A percentile compares a stretch with the other conserved stretches of the same genome.
These are phyloP conservation scores for Helotiales sp. DNA, from an alignment of 2,329 filamentous ascomycete genomes.

Conservation along the genomic window DNA sequence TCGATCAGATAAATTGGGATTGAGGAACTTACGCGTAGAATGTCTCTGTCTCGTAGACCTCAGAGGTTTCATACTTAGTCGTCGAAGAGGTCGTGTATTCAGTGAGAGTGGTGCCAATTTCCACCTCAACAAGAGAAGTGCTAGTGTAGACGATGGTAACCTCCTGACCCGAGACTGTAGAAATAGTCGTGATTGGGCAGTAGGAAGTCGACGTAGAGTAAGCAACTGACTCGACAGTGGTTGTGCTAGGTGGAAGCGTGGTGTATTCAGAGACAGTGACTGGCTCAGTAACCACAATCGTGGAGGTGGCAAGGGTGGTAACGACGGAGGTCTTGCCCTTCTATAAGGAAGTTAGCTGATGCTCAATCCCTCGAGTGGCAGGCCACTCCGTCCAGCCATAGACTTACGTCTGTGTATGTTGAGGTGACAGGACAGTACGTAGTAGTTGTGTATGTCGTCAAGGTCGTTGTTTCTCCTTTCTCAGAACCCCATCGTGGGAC, in stretches of 20 bases:
- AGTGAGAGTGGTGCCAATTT: conserved; percentile 29
- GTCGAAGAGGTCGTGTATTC: conserved; percentile 39
- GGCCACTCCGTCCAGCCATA: not conserved
- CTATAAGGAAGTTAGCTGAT: conserved; percentile 6
- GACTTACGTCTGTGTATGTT: conserved; percentile 22
- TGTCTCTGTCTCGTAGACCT: conserved; percentile 38
- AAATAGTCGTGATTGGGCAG: conserved; percentile 47
- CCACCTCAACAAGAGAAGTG: conserved; percentile 27
- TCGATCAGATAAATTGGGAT: not conserved
- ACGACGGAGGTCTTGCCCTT: conserved; percentile 26
- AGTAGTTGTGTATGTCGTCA: conserved; percentile 24
- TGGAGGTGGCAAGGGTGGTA: conserved; percentile 29
- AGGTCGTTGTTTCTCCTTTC: conserved; percentile 12
- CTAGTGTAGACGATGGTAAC: conserved; percentile 35
- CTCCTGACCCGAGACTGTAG: conserved; percentile 43
- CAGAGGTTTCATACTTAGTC: conserved; percentile 34
- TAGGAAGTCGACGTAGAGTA: conserved; percentile 40
- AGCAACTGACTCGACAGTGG: conserved; percentile 33
- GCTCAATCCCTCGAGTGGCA: not conserved
- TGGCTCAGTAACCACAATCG: conserved; percentile 28
- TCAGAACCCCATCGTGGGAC: conserved; percentile 6
- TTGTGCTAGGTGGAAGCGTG: conserved; percentile 3
- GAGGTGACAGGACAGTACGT: conserved; percentile 28
- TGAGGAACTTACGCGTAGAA: not conserved
- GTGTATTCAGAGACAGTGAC: conserved; percentile 9